Percentiles rank a stretch among this genome's conserved stretches.
Evolutionary conservation across 2,329 filamentous ascomycete genomes (phyloP).

Genomic region (Xylariaceae sp.): DNA sequence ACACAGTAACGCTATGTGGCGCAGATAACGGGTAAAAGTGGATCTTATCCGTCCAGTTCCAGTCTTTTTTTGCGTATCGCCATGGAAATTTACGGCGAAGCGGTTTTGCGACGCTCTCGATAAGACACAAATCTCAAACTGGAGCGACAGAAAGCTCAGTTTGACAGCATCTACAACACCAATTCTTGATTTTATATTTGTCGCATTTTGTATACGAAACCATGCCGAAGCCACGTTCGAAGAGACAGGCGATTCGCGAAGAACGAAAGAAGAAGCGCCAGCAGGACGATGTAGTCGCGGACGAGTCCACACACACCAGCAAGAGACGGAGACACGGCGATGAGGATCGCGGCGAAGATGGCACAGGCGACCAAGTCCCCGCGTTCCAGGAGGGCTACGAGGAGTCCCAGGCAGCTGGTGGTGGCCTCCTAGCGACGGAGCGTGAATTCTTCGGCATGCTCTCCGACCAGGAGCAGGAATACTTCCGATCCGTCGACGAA

Average conservation of each 20-base stretch:
- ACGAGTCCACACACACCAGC: constrained; percentile 9
- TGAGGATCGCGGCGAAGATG: constrained; percentile 6
- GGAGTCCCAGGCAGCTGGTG: constrained; percentile 8
- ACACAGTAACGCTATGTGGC: not conserved
- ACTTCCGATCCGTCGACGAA: constrained; percentile 86
- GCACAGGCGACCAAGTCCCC: constrained; percentile 16
- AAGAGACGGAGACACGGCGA: constrained; percentile 29
- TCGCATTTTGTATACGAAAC: not conserved
- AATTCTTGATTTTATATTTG: not conserved
- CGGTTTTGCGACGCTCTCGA: not conserved
- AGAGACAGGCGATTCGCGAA: constrained; percentile 33
- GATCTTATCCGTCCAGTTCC: not conserved
- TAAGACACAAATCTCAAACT: not conserved
- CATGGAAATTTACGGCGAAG: not conserved
- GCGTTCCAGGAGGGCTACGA: constrained; percentile 24
- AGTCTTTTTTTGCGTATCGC: not conserved
- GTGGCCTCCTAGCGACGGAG: constrained; percentile 38
- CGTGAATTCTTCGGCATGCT: constrained; percentile 89
- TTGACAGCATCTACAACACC: not conserved
- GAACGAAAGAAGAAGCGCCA: constrained; percentile 32
- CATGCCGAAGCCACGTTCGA: constrained; percentile 34
- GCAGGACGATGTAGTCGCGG: constrained; percentile 22
- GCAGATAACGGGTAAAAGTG: not conserved
- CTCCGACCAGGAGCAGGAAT: constrained; percentile 88
- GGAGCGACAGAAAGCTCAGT: not conserved